phyloP scores from a whole-genome alignment of 2,329 filamentous ascomycete species.

The Immersiporthe knoxdaviesiana region DNA sequence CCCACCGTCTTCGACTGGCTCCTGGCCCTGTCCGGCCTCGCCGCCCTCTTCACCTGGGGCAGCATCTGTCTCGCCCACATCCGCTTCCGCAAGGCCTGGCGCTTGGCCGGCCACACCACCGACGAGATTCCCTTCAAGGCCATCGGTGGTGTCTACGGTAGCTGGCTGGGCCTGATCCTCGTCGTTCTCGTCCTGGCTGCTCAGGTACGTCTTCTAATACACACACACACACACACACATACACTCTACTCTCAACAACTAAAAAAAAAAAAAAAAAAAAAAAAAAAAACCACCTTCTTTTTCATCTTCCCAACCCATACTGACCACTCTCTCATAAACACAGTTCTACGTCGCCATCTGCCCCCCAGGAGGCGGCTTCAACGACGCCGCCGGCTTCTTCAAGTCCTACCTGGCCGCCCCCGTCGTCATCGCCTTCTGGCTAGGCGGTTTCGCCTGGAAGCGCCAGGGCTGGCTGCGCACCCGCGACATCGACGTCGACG shows the following conservation, averaged over 20 bases:
- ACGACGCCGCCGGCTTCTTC: constrained; percentile 54
- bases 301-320: no score
- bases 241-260: no score
- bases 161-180: constrained; percentile 64
- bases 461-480: constrained; percentile 59
- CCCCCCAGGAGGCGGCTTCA: constrained; percentile 36
- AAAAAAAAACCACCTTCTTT: no score
- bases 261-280: no score
- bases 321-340: neutral
- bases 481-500: constrained; percentile 68
- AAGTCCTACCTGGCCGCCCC: constrained; percentile 57
- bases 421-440: constrained; percentile 58
- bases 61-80: constrained; percentile 72
- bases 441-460: constrained; percentile 66
- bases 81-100: constrained; percentile 69
- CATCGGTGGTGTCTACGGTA: constrained; percentile 64
- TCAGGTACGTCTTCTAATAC: constrained; percentile 44
- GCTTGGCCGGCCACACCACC: constrained; percentile 60
- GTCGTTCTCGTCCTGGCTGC: constrained; percentile 60
- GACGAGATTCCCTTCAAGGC: constrained; percentile 70
- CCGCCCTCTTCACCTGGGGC: constrained; percentile 70
- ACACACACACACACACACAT: no score
- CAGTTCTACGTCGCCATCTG: constrained; percentile 49
- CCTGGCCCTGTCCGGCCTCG: constrained; percentile 65
- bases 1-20: constrained; percentile 66